Conservation (phyloP, 2,329 filamentous ascomycete species). For the Claviceps sp. region DNA sequence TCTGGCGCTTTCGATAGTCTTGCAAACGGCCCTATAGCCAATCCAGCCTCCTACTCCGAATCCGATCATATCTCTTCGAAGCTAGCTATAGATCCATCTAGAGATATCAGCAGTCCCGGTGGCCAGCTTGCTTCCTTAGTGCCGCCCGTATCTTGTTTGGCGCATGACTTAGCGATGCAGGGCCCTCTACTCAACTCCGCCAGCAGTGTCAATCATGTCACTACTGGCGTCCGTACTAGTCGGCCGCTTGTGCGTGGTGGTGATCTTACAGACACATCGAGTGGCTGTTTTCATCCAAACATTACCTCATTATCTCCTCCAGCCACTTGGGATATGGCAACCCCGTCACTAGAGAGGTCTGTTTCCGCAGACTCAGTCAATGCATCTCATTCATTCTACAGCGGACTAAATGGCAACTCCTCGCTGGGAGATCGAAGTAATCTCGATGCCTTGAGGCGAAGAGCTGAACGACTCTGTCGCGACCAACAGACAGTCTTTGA, state of each 20-base stretch:
- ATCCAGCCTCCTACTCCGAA: constrained; percentile 3
- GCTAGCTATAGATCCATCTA: background rate
- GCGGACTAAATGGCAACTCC: constrained; percentile 27
- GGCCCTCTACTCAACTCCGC: background rate
- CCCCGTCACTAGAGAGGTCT: constrained; percentile 15
- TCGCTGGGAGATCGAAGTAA: constrained; percentile 27
- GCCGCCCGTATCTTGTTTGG: background rate
- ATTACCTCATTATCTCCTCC: constrained; percentile 6
- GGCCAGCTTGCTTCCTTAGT: background rate
- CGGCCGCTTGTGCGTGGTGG: background rate
- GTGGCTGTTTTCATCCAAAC: constrained; percentile 1
- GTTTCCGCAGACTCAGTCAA: constrained; percentile 18
- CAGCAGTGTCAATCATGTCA: background rate
- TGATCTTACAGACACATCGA: background rate
- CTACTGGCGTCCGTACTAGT: background rate
- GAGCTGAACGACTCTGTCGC: constrained; percentile 41
- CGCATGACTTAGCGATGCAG: background rate
- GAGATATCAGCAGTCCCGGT: background rate
- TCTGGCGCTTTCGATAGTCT: constrained; percentile 21
- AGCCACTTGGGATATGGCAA: constrained; percentile 2
- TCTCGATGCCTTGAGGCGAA: constrained; percentile 38
- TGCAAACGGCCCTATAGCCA: constrained; percentile 11
- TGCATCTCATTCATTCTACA: constrained; percentile 21
- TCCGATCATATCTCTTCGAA: constrained; percentile 1
- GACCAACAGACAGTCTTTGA: constrained; percentile 41